Evolutionary conservation across 192 early-diverging fungal genomes (phyloP).

Genomic region (Coemansia sp.): DNA sequence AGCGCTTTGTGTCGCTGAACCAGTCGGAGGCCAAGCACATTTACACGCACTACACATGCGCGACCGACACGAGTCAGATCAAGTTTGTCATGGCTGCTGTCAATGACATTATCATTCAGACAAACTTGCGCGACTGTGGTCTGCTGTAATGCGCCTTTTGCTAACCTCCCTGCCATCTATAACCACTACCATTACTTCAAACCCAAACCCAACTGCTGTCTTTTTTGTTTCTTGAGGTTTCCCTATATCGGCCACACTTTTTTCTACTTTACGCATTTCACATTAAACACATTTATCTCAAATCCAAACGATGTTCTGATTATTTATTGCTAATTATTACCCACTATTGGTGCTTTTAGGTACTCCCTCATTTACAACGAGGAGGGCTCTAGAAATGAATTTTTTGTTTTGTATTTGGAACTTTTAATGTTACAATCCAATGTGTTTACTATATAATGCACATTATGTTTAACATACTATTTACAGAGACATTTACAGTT

Average conservation of each 20-base stretch:
- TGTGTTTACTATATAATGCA: too few species aligned
- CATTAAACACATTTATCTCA: too few species aligned
- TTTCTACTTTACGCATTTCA: neutral
- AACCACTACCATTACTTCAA: neutral
- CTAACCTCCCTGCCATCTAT: too few species aligned
- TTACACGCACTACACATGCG: conserved; percentile 87
- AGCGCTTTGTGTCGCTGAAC: conserved; percentile 80
- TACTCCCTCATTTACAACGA: too few species aligned
- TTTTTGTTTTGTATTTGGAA: too few species aligned
- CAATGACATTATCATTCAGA: conserved; percentile 85
- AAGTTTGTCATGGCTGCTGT: conserved; percentile 90
- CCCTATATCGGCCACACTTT: conserved; percentile 2
- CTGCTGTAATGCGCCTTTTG: conserved; percentile 59
- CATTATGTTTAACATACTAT: too few species aligned
- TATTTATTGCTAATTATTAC: too few species aligned
- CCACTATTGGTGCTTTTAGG: too few species aligned
- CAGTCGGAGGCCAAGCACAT: conserved; percentile 79
- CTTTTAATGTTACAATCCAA: too few species aligned
- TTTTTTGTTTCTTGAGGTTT: neutral
- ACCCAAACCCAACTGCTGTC: conserved; percentile 3
- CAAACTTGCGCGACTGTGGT: conserved; percentile 76
- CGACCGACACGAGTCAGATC: conserved; percentile 83
- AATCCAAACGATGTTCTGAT: too few species aligned
- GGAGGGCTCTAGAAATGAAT: too few species aligned
- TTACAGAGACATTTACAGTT: too few species aligned